phyloP scores from a whole-genome alignment of 768 basidiomycete genomes.

The Cyclocybe cylindracea region DNA sequence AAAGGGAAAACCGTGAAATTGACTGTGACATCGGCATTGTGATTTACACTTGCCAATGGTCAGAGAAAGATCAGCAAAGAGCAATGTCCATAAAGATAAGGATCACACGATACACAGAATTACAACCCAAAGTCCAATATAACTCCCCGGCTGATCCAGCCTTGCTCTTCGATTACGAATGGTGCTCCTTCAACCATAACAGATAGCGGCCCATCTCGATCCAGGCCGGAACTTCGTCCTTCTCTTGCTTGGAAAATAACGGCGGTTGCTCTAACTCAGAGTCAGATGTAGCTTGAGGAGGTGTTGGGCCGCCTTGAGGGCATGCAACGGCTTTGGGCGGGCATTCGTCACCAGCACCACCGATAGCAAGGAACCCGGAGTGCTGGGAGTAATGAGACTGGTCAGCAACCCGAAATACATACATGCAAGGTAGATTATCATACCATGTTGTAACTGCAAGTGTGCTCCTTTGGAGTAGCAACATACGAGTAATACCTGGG shows the following conservation, averaged over 20 bases:
- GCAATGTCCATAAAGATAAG: neutral
- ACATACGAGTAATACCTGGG: neutral
- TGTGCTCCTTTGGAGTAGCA: conserved; percentile 1
- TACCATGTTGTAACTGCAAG: conserved; percentile 19
- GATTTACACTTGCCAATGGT: neutral
- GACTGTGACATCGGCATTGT: too few relatives aligned
- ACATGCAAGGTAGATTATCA: neutral
- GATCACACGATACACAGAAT: neutral
- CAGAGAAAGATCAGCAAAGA: too few relatives aligned
- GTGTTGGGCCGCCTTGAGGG: neutral
- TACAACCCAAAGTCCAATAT: neutral
- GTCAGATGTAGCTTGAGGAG: neutral
- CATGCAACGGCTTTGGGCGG: conserved; percentile 9
- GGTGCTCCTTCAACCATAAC: conserved; percentile 15
- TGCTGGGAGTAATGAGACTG: neutral
- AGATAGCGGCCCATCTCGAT: conserved; percentile 13
- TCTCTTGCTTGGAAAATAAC: conserved; percentile 12
- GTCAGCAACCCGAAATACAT: neutral
- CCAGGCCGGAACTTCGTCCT: conserved; percentile 15
- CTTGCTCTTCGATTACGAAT: neutral
- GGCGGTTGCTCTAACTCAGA: neutral
- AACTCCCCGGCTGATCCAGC: neutral
- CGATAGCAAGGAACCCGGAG: conserved; percentile 6
- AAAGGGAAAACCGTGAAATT: too few relatives aligned
- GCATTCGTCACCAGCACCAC: conserved; percentile 4